These are phyloP conservation scores for Theobroma cacao DNA, from an alignment of 345 rosid species.

Conservation along the genomic window DNA sequence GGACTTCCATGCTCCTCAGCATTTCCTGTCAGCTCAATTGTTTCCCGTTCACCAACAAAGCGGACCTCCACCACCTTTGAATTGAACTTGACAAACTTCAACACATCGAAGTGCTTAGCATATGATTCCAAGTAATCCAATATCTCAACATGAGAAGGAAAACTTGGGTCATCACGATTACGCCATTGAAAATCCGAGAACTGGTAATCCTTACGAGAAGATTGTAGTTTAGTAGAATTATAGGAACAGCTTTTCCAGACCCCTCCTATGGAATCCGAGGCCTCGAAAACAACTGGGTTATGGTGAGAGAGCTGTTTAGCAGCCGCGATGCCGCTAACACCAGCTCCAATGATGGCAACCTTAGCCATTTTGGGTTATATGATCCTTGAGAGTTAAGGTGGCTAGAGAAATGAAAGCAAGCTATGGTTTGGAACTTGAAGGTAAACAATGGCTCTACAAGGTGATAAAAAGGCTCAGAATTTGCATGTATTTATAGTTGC, in stretches of 20 bases:
- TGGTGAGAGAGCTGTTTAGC: constrained; percentile 68
- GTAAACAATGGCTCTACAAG: too few relatives aligned
- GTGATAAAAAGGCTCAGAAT: too few relatives aligned
- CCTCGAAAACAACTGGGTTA: constrained; percentile 74
- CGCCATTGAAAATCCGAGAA: constrained; percentile 93
- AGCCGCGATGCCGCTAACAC: constrained; percentile 84
- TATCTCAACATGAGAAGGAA: constrained; percentile 65
- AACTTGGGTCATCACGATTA: constrained; percentile 56
- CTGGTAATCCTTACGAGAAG: constrained; percentile 64
- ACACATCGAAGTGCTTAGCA: constrained; percentile 63
- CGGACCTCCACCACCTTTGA: constrained; percentile 72
- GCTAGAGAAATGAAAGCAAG: too few relatives aligned
- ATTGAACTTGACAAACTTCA: constrained; percentile 56
- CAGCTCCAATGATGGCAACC: constrained; percentile 81
- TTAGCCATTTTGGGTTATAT: too few relatives aligned
- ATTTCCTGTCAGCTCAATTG: not conserved
- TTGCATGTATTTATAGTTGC: constrained; percentile 9
- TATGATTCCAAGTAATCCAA: constrained; percentile 73
- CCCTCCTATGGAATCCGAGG: constrained; percentile 74
- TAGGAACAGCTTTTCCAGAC: constrained; percentile 88
- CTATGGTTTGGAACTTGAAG: too few relatives aligned
- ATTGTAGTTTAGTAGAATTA: constrained; percentile 75
- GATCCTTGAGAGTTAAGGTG: too few relatives aligned
- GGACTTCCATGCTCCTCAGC: constrained; percentile 29
- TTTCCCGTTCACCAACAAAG: constrained; percentile 40